These are phyloP conservation scores for Fusarium sambucinum DNA, from an alignment of 2,329 filamentous ascomycete species.

Conservation along the genomic window DNA sequence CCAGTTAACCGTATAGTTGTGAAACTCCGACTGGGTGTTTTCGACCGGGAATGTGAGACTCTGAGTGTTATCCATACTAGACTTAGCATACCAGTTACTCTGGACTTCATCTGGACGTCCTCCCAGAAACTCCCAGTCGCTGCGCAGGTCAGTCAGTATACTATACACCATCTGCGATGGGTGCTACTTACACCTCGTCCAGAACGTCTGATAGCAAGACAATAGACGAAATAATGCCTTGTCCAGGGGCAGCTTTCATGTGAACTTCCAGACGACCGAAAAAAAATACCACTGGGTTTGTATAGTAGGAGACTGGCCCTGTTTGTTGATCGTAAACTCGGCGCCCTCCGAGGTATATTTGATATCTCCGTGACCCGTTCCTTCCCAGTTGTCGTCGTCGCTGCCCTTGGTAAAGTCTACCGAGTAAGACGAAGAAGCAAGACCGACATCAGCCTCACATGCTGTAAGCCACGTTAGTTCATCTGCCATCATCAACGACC, in stretches of 20 bases:
- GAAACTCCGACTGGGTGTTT: slow-evolving; percentile 55
- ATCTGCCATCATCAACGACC: neutral
- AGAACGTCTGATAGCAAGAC: slow-evolving; percentile 81
- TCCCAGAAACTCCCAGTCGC: slow-evolving; percentile 83
- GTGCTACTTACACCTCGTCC: slow-evolving; percentile 57
- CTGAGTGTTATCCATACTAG: slow-evolving; percentile 59
- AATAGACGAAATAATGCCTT: slow-evolving; percentile 80
- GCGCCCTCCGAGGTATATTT: slow-evolving; percentile 38
- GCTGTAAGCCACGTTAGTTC: slow-evolving; percentile 9
- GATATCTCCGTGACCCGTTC: slow-evolving; percentile 34
- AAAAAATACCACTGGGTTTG: slow-evolving; percentile 82
- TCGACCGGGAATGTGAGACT: slow-evolving; percentile 25
- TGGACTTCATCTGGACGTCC: slow-evolving; percentile 74
- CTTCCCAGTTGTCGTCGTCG: slow-evolving; percentile 41
- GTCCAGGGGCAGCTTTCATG: slow-evolving; percentile 77
- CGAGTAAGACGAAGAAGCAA: slow-evolving; percentile 34
- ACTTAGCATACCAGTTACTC: slow-evolving; percentile 82
- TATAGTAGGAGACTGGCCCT: slow-evolving; percentile 71
- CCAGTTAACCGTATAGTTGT: slow-evolving; percentile 79
- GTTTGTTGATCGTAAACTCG: slow-evolving; percentile 67
- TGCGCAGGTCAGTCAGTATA: neutral
- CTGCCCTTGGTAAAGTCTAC: slow-evolving; percentile 41
- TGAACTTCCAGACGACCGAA: slow-evolving; percentile 79
- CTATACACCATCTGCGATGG: no score
- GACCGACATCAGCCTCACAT: slow-evolving; percentile 28